Conservation (phyloP, 2,329 filamentous ascomycete species). For the Pseudocercospora cruenta region DNA sequence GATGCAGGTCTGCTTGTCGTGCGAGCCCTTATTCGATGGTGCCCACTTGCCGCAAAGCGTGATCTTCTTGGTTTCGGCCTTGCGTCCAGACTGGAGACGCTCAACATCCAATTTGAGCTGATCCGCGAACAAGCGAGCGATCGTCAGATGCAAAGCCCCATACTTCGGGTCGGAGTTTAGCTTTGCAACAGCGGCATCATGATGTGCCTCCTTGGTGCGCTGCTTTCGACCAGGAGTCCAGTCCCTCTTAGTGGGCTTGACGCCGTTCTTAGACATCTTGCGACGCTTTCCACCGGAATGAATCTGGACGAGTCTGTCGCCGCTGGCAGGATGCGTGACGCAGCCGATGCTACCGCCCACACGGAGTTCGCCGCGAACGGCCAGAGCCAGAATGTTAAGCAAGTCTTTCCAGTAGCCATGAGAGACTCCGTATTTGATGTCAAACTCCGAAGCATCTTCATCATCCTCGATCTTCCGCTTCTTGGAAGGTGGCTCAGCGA, state of each 20-base stretch:
- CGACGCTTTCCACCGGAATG: neutral
- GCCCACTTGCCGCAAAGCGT: constrained; percentile 66
- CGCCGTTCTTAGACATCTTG: constrained; percentile 16
- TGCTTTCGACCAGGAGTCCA: constrained; percentile 37
- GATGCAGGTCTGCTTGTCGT: constrained; percentile 63
- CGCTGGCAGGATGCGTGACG: constrained; percentile 27
- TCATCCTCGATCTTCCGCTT: constrained; percentile 28
- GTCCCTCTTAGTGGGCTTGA: constrained; percentile 27
- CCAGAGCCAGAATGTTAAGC: constrained; percentile 60
- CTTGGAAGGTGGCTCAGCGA: constrained; percentile 20
- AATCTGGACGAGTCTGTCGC: neutral
- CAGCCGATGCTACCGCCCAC: constrained; percentile 44
- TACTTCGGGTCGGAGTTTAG: constrained; percentile 54
- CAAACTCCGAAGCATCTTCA: constrained; percentile 24
- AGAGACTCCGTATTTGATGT: constrained; percentile 47
- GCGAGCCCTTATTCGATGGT: constrained; percentile 57
- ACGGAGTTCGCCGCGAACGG: constrained; percentile 53
- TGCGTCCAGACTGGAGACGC: constrained; percentile 46
- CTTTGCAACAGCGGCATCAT: constrained; percentile 46
- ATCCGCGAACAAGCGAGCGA: constrained; percentile 61
- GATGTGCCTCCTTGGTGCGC: constrained; percentile 43
- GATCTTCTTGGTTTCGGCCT: constrained; percentile 49
- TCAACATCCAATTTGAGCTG: constrained; percentile 56
- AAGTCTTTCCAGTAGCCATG: constrained; percentile 68
- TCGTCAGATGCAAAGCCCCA: constrained; percentile 55